phyloP scores from a whole-genome alignment of 2,329 filamentous ascomycete genomes.

The Beauveria pseudobassiana region DNA sequence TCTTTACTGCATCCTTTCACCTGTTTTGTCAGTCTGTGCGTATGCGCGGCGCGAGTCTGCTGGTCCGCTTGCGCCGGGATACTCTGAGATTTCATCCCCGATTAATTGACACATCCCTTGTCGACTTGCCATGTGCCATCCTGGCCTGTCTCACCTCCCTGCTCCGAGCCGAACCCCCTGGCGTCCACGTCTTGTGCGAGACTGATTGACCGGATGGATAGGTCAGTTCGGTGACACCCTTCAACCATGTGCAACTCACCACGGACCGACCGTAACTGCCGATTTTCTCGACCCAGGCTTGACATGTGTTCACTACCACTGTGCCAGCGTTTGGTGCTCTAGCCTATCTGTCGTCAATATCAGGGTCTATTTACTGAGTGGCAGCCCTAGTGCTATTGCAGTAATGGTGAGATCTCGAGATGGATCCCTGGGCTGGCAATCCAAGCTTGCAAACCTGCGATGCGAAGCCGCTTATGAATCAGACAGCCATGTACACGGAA shows the following conservation, averaged over 20 bases:
- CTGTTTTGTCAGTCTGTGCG: background rate
- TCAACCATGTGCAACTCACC: background rate
- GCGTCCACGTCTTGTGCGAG: background rate
- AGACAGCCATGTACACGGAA: background rate
- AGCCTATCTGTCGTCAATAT: no score
- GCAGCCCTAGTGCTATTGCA: background rate
- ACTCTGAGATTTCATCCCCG: background rate
- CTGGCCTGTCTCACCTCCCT: background rate
- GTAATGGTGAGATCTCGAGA: background rate
- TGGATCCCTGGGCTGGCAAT: background rate
- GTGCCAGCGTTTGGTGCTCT: no score
- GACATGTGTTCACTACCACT: no score
- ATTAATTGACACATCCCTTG: background rate
- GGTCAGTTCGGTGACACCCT: background rate
- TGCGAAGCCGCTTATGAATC: background rate
- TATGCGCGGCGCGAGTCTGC: background rate
- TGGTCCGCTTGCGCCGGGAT: background rate
- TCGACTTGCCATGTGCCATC: background rate
- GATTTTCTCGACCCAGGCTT: no score
- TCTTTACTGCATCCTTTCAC: background rate
- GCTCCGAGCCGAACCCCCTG: background rate
- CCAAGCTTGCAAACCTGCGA: background rate
- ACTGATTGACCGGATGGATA: background rate
- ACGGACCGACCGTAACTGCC: background rate
- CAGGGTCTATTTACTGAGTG: no score